phyloP scores from a whole-genome alignment of 805 yeast genomes.

The Vanderwaltozyma verrucispora region DNA sequence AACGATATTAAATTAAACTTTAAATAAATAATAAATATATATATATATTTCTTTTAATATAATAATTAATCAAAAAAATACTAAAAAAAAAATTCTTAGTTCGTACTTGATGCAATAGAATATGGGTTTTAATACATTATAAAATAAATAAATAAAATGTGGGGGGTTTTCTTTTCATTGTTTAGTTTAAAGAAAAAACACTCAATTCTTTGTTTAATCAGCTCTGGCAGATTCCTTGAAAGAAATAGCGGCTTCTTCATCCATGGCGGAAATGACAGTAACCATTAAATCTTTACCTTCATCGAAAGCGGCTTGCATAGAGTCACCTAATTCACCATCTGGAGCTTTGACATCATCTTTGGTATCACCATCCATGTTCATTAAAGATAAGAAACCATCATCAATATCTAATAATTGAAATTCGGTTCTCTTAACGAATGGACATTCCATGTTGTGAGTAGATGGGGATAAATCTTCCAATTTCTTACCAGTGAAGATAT shows the following conservation, averaged over 20 bases:
- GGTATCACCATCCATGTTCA: slow-evolving; percentile 97
- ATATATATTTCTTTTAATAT: too few species aligned
- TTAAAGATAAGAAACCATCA: slow-evolving; percentile 93
- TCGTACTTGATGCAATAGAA: slow-evolving; percentile 5
- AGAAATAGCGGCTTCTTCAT: slow-evolving; percentile 98
- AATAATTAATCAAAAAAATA: background rate
- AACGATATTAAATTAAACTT: too few species aligned
- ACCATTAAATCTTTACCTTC: slow-evolving; percentile 97
- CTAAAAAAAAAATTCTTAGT: slow-evolving; percentile 1
- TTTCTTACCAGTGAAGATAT: slow-evolving; percentile 98
- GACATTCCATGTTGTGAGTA: slow-evolving; percentile 99
- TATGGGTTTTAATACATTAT: background rate
- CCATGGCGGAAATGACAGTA: slow-evolving; percentile 97
- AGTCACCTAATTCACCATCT: slow-evolving; percentile 95
- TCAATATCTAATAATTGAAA: slow-evolving; percentile 96
- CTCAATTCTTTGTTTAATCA: slow-evolving; percentile 16
- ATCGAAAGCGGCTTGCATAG: slow-evolving; percentile 85
- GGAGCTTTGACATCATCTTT: slow-evolving; percentile 98
- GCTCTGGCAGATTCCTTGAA: slow-evolving; percentile 96
- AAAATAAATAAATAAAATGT: too few species aligned
- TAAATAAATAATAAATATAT: too few species aligned
- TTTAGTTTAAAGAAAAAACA: too few species aligned
- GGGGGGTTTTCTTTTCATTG: too few species aligned
- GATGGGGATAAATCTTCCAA: slow-evolving; percentile 99
- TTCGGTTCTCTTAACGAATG: slow-evolving; percentile 93